Base-by-base conservation (phyloP, 768 basidiomycete species). In the Filobasidium floriforme region DNA sequence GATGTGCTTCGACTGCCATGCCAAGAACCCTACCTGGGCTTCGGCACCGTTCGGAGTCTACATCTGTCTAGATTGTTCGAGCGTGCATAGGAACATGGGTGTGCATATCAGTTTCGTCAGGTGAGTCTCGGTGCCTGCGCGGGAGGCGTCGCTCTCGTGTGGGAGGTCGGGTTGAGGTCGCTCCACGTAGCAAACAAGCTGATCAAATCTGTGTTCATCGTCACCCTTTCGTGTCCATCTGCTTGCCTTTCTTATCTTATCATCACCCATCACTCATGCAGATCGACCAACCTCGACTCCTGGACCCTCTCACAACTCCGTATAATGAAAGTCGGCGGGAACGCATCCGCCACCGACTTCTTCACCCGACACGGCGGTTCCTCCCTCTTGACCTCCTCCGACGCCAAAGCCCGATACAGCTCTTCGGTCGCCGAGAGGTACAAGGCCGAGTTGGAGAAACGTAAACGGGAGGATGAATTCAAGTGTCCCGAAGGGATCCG, bases 101-200 rank as follows among this genome's bases (percentile, higher is more conserved):
- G 94, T 98, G 26, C 96, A 99, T 77, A 92, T 99, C 79, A 89
- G 87, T 69, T 99, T 99, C 73, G 94, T 99, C 51, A 82, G 93
- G 91, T 92, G 76, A 37, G 32, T 37, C 32, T 9, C 32, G 32
- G 32, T 37, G 32, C 9, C 32, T 37, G 9, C 32, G 32, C 9
- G 32, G 32, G 32, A n/a, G 72, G 87, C 79, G 11, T 61, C n/a
- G 11, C 22, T 44, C 9, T 57, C 28, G 2, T n/a, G 1, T 3
- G 46, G 19, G 24, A 19, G 5, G 19, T 51, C 46, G 46, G 55
- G 18, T 37, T 51, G 7, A 10, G 15, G 57, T 19, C 11, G 15
- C 40, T 43, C 32, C 49, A 37, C 32, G 32, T 37, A 9, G 32
- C 3, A 4, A 37, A 37, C 32, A 3, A 37, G 9, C 32, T 37